Evolutionary conservation across 1,284 basidiomycete species (phyloP), one percentile per base, ranked within the genome.

Genomic region (Stygiomarasmius scandens): DNA sequence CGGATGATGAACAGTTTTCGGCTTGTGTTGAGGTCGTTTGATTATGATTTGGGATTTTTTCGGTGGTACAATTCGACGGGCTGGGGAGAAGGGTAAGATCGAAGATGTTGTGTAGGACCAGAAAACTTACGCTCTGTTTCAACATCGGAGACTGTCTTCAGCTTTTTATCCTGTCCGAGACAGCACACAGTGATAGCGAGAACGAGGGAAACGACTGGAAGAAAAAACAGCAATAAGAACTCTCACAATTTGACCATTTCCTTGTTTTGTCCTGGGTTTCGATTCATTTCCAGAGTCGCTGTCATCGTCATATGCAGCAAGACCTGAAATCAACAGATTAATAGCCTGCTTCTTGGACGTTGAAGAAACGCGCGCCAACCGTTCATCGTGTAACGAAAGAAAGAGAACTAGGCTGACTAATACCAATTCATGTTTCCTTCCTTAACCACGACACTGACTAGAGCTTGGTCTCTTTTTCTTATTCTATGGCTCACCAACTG

Each of bases 291-390:
- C 86, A 24, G 76, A 73, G 61, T 88, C 86, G 62, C 83, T 86
- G 63, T 87, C 87, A 52, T 84, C 86, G 61, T 79, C 82, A 65
- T 89, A 90, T 34, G 83, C 81, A 25, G 83, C 82, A 29, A 90
- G 81, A 20, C 85, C 87, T 89, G 24, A 1, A 36, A 43, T 11
- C 23, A 41, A 38, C 2, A 52, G 38, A 19, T 41, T 9, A 4
- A 4, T 41, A 41, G 38, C 11, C n/a, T 41, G 6, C 6, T 41
- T 6, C 38, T 41, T 8, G 5, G 38, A 16, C 4, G 11, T 41
- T 12, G n/a, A 19, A 19, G 4, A 12, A 41, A 19, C n/a, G 38
- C 6, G 14, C 8, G 11, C 38, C n/a, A n/a, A 41, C 38, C 38
- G 38, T 41, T 41, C 38, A 41, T 41, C 8, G 38, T 5, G 16